Conservation (phyloP, 345 rosid species). For the Microthlaspi erraticum region DNA sequence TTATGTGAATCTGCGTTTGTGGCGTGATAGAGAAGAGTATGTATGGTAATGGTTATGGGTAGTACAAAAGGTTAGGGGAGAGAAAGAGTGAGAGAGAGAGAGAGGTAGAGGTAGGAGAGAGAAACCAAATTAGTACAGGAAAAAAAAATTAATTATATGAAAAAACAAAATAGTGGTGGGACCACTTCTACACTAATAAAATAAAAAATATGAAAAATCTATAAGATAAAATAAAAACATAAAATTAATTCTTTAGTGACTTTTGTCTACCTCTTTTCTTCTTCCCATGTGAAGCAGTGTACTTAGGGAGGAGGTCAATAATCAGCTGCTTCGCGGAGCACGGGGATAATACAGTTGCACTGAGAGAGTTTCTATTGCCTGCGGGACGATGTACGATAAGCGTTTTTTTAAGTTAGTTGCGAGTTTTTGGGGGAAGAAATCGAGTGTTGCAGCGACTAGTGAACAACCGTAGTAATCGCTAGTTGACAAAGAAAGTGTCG, state of each 20-base stretch:
- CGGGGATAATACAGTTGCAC: neutral
- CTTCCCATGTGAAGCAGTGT: conserved; percentile 42
- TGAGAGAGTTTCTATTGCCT: neutral
- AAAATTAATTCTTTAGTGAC: conserved; percentile 23
- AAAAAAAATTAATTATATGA: neutral
- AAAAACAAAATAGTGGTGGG: conserved; percentile 42
- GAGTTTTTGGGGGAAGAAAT: neutral
- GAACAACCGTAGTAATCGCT: conserved; percentile 32
- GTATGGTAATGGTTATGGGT: conserved; percentile 51
- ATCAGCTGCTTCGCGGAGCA: conserved; percentile 34
- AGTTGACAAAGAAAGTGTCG: conserved; percentile 40
- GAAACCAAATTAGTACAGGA: conserved; percentile 30
- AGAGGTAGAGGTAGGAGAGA: conserved; percentile 5
- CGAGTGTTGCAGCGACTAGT: conserved; percentile 33
- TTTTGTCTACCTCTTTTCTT: conserved; percentile 33
- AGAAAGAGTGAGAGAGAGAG: conserved; percentile 32
- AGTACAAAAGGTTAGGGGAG: conserved; percentile 47
- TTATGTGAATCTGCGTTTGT: conserved; percentile 47
- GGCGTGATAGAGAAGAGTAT: conserved; percentile 36
- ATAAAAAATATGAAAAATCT: neutral
- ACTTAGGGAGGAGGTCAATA: conserved; percentile 27
- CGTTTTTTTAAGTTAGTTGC: conserved; percentile 17
- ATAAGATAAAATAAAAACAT: neutral
- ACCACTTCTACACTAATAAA: conserved; percentile 37
- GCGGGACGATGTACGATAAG: conserved; percentile 17